Conservation (phyloP, 1,284 basidiomycete genomes). For the Amylostereum areolatum region DNA sequence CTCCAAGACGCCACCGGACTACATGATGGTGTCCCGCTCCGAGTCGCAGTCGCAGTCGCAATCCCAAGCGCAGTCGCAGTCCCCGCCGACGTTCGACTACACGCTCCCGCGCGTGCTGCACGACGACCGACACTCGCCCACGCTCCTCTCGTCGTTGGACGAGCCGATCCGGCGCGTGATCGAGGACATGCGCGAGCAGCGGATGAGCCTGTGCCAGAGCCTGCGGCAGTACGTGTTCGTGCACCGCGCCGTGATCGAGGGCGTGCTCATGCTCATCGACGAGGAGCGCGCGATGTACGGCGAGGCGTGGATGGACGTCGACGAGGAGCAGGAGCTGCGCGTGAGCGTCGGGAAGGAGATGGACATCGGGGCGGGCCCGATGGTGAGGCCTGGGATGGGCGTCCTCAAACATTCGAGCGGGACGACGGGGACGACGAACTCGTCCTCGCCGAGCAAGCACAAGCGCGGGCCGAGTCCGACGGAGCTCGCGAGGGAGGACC, state of each 20-base stretch:
- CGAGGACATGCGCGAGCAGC: constrained; percentile 85
- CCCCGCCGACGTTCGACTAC: constrained; percentile 35
- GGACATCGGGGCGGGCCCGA: constrained; percentile 9
- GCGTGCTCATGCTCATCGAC: constrained; percentile 72
- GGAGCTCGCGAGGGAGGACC: constrained; percentile 57
- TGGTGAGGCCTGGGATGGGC: too few species aligned
- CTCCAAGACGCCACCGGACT: too few species aligned
- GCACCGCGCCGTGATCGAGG: constrained; percentile 79
- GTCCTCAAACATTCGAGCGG: constrained; percentile 10
- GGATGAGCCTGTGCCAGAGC: constrained; percentile 89
- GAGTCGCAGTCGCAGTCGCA: constrained; percentile 8
- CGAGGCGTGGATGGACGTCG: constrained; percentile 19
- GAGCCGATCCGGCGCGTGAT: constrained; percentile 76
- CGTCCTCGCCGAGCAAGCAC: constrained; percentile 32
- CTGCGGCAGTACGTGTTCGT: constrained; percentile 88
- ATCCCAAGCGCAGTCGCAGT: constrained; percentile 7
- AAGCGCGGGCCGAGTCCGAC: constrained; percentile 70
- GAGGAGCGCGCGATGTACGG: constrained; percentile 49
- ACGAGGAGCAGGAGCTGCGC: constrained; percentile 9
- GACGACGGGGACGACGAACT: constrained; percentile 8
- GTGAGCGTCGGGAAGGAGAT: constrained; percentile 7
- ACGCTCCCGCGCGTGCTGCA: constrained; percentile 56
- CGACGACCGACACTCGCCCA: constrained; percentile 40
- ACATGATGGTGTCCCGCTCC: too few species aligned
- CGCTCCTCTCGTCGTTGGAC: constrained; percentile 52